phyloP scores from a whole-genome alignment of 2,329 filamentous ascomycete species.

The Annulohypoxylon truncatum region DNA sequence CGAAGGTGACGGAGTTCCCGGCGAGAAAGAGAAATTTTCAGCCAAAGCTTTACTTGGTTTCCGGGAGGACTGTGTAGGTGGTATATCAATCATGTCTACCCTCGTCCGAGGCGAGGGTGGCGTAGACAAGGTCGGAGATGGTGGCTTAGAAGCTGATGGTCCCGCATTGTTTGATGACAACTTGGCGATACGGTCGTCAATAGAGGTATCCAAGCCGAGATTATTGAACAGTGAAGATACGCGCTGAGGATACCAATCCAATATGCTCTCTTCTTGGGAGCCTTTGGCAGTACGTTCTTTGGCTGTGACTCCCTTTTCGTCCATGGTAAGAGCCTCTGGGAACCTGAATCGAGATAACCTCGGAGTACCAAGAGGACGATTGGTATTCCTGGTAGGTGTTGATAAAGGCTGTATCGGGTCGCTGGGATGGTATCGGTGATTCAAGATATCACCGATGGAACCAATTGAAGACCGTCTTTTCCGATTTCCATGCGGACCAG shows the following conservation, averaged over 20 bases:
- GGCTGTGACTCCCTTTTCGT: conserved; percentile 11
- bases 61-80: neutral
- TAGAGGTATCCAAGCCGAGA: conserved; percentile 40
- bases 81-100: neutral
- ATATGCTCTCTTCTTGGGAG: conserved; percentile 29
- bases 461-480: conserved; percentile 43
- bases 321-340: conserved; percentile 44
- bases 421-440: conserved; percentile 30
- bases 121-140: conserved; percentile 41
- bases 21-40: conserved; percentile 29
- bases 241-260: conserved; percentile 48
- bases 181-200: conserved; percentile 21
- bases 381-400: conserved; percentile 7
- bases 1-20: conserved; percentile 29
- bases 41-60: conserved; percentile 16
- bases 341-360: conserved; percentile 45
- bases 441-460: conserved; percentile 40
- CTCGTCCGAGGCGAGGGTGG: conserved; percentile 28
- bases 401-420: conserved; percentile 26
- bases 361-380: conserved; percentile 16
- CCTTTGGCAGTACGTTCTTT: conserved; percentile 11
- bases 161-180: conserved; percentile 24
- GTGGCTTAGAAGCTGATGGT: conserved; percentile 31
- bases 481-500: conserved; percentile 38
- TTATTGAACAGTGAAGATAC: conserved; percentile 48